Evolutionary conservation across 1,139 yeast genomes (phyloP).

Genomic region (Debaryomyces robertsiae): DNA sequence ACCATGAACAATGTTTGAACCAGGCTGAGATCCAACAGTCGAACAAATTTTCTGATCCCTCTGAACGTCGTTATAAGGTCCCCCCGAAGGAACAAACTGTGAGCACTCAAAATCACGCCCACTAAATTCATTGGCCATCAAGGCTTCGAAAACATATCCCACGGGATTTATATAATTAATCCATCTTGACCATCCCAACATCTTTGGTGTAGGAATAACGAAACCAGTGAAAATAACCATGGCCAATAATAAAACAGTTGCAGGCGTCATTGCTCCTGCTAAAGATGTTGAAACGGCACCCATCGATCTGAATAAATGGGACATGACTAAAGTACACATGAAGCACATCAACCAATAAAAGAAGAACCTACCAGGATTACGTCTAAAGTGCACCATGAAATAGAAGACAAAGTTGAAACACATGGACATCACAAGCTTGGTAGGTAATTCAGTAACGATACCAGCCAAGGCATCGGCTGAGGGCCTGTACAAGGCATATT

Average conservation of each 20-base stretch:
- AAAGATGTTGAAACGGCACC: conserved; percentile 59
- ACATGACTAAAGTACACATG: conserved; percentile 52
- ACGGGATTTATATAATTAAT: conserved; percentile 59
- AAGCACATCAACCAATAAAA: conserved; percentile 48
- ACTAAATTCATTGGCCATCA: conserved; percentile 59
- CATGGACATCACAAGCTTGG: conserved; percentile 48
- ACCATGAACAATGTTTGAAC: conserved; percentile 57
- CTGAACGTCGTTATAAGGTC: conserved; percentile 44
- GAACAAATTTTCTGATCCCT: conserved; percentile 51
- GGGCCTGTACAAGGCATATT: conserved; percentile 64
- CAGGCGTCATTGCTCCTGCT: conserved; percentile 64
- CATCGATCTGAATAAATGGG: conserved; percentile 60
- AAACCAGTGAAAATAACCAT: conserved; percentile 62
- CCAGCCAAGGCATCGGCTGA: conserved; percentile 68
- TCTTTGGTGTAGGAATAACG: conserved; percentile 55
- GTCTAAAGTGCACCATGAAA: conserved; percentile 59
- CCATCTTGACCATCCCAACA: conserved; percentile 71
- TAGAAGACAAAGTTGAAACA: conserved; percentile 52
- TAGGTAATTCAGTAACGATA: conserved; percentile 59
- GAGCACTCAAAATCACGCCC: conserved; percentile 52
- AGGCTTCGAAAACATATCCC: conserved; percentile 56
- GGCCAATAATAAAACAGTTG: conserved; percentile 55
- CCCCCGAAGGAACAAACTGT: conserved; percentile 50
- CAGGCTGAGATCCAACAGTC: conserved; percentile 65
- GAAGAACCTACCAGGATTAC: conserved; percentile 64